Conservation (phyloP, 257 asterid genomes). For the Buddleja alternifolia region DNA sequence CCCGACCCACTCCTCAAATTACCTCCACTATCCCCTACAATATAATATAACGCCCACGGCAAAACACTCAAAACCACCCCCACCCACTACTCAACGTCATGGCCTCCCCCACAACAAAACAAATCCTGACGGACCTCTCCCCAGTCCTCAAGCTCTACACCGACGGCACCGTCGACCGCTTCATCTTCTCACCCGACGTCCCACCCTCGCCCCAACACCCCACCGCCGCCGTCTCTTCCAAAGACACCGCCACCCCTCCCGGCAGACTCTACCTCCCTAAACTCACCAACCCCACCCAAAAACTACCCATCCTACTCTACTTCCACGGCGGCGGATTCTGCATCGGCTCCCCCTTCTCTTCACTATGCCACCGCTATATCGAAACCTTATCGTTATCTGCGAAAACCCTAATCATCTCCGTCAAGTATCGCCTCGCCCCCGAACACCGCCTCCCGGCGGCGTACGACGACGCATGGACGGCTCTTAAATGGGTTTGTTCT, state of each 20-base stretch:
- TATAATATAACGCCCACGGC: no score
- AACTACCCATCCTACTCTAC: constrained; percentile 34
- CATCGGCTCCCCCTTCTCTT: constrained; percentile 30
- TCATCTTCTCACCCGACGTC: constrained; percentile 29
- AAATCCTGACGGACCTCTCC: constrained; percentile 29
- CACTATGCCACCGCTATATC: constrained; percentile 20
- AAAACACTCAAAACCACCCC: background rate
- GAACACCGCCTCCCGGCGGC: constrained; percentile 51
- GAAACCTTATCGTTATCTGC: constrained; percentile 14
- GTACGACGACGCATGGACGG: constrained; percentile 43
- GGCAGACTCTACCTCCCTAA: constrained; percentile 39
- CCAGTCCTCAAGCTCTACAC: constrained; percentile 27
- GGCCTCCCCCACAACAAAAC: constrained; percentile 16
- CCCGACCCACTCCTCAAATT: no score
- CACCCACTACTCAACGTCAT: no score
- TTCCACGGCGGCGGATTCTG: constrained; percentile 45
- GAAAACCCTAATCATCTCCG: constrained; percentile 35
- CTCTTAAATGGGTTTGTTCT: constrained; percentile 37
- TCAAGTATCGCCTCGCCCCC: constrained; percentile 49
- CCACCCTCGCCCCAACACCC: constrained; percentile 7
- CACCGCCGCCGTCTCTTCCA: constrained; percentile 30
- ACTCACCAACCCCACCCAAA: background rate
- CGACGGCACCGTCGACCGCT: constrained; percentile 31
- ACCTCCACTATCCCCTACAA: no score
- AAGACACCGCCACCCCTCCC: constrained; percentile 25